Evolutionary conservation across 2,329 filamentous ascomycete genomes (phyloP), one percentile per base, ranked within the genome.

Genomic region (Polytolypa hystricis): DNA sequence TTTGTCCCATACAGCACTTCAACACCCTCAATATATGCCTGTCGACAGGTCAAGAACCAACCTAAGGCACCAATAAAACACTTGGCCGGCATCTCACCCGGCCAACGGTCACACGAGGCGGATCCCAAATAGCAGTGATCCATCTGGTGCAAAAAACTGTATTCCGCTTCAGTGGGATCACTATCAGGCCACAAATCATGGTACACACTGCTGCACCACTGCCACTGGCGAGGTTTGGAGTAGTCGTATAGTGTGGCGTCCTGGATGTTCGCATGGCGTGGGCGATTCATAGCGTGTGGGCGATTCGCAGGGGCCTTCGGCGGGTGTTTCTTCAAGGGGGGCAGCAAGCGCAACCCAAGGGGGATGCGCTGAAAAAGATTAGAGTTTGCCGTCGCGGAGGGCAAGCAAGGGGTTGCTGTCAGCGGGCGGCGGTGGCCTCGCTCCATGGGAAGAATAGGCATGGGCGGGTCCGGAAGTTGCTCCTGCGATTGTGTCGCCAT

Each of bases 11-110:
- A 60, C 4, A 60, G 42, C 5, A 56, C 42, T 5, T 54, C 40
- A 26, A 56, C 45, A 3, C 49, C 53, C 25, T 59, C 53, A 2
- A 43, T 10, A 39, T 53, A 58, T 18, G 57, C 55, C 41, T 56
- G 50, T 10, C 49, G 46, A 33, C 54, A 59, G 9, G 45, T 41
- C 2, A 49, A 41, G 1, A 58, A 44, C 53, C 55, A 60, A 2
- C 52, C 56, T 44, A 58, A 46, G 0, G 44, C 46, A 0, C 55
- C 57, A 10, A 58, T 35, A 8, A 41, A 21, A 18, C 31, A 42
- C 27, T 40, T 31, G 8, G 9, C 21, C 20, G 37, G 34, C 9
- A 31, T 18, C 14, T 41, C 29, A 5, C 37, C 27, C 4, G 30
- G 33, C 18, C 14, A 33, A 11, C n/a, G 20, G n/a, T 30, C 17